phyloP scores from a whole-genome alignment of 1,139 yeast genomes.

The Debaryomyces fabryi region DNA sequence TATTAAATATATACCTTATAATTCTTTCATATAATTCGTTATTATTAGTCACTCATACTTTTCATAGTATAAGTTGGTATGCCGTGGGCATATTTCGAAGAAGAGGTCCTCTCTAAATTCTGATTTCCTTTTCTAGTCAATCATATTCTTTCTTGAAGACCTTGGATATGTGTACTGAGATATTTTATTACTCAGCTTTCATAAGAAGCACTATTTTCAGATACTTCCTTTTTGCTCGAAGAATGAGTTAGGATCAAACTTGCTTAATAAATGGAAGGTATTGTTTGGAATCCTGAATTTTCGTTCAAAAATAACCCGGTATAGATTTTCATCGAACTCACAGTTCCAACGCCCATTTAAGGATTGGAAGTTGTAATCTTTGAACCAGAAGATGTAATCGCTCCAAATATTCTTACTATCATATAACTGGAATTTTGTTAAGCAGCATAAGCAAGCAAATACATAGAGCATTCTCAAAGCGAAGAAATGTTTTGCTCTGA shows the following conservation, averaged over 20 bases:
- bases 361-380: conserved; percentile 14
- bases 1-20: neutral
- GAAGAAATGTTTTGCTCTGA: conserved; percentile 23
- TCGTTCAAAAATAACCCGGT: conserved; percentile 11
- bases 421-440: conserved; percentile 26
- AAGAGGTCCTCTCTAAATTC: neutral
- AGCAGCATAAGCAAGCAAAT: conserved; percentile 23
- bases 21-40: neutral
- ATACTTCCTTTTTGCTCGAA: neutral
- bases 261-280: neutral
- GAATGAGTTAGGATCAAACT: conserved; percentile 1
- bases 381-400: conserved; percentile 31
- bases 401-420: conserved; percentile 27
- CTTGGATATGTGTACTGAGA: neutral
- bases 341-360: conserved; percentile 22
- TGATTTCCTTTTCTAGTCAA: neutral
- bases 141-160: no score
- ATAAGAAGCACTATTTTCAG: neutral
- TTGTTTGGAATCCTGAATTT: neutral
- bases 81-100: neutral
- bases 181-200: neutral
- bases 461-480: conserved; percentile 30
- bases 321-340: conserved; percentile 19
- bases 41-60: neutral
- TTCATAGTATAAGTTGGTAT: neutral